phyloP scores from a whole-genome alignment of 257 asterid species.

The Fraxinus pennsylvanica region DNA sequence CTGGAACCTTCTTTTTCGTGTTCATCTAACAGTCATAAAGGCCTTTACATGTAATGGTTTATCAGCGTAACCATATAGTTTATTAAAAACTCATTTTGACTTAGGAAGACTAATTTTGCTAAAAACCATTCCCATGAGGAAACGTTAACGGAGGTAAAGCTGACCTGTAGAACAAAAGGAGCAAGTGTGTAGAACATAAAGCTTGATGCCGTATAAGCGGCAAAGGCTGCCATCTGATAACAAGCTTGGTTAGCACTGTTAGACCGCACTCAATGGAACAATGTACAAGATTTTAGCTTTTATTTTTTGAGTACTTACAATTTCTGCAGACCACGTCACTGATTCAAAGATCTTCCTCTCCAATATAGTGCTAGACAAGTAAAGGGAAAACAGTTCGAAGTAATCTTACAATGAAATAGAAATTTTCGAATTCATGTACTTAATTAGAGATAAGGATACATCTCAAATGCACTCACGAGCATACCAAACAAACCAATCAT shows the following conservation, averaged over 20 bases:
- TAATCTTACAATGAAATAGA: neutral
- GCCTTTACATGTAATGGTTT: no score
- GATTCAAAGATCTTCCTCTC: conserved; percentile 60
- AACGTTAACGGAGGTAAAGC: neutral
- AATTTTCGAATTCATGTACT: neutral
- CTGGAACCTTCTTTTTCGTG: no score
- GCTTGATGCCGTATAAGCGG: conserved; percentile 47
- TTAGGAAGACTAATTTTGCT: no score
- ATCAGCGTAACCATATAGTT: no score
- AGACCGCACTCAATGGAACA: no score
- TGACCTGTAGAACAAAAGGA: conserved; percentile 54
- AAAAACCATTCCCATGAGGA: neutral
- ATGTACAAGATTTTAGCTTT: neutral
- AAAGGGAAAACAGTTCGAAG: conserved; percentile 19
- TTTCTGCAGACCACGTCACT: conserved; percentile 51
- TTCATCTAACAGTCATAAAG: no score
- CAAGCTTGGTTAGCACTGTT: neutral
- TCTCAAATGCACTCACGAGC: conserved; percentile 58
- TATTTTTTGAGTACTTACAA: conserved; percentile 42
- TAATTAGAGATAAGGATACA: conserved; percentile 56
- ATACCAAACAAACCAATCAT: conserved; percentile 73
- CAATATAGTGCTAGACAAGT: conserved; percentile 41
- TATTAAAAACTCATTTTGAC: no score
- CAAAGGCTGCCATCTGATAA: conserved; percentile 49
- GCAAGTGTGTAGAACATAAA: conserved; percentile 55